A percentile compares a stretch with the other conserved stretches of the same genome.
These are phyloP conservation scores for Cardamine chenopodiifolia DNA, from an alignment of 345 rosid genomes.

Conservation along the genomic window DNA sequence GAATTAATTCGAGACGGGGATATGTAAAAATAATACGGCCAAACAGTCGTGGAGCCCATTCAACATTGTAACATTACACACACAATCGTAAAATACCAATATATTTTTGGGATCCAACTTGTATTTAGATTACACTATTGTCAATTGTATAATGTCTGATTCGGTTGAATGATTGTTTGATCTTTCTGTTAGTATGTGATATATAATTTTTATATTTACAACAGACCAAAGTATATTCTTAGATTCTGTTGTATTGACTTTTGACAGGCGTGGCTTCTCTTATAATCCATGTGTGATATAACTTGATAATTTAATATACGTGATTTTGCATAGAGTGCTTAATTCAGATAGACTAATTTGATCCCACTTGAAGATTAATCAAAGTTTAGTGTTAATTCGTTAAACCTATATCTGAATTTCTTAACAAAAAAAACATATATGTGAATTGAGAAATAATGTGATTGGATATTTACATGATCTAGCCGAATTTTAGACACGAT, in stretches of 20 bases:
- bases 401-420: too few relatives aligned
- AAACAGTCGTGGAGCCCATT: conserved; percentile 32
- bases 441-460: too few relatives aligned
- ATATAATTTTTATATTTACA: not conserved
- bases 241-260: conserved; percentile 20
- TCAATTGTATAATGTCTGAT: conserved; percentile 12
- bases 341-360: not conserved
- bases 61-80: conserved; percentile 25
- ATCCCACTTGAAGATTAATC: not conserved
- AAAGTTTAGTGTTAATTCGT: too few relatives aligned
- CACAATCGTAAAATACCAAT: conserved; percentile 3
- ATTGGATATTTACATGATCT: too few relatives aligned
- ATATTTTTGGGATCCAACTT: conserved; percentile 32
- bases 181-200: conserved; percentile 6
- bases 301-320: not conserved
- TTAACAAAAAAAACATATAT: too few relatives aligned
- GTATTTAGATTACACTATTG: conserved; percentile 26
- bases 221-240: conserved; percentile 14
- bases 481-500: too few relatives aligned
- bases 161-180: not conserved
- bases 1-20: not conserved
- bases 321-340: not conserved
- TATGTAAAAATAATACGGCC: conserved; percentile 39
- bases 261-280: not conserved
- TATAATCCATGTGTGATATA: not conserved